Conservation (phyloP, 768 basidiomycete species). For the Amanita thiersii region DNA sequence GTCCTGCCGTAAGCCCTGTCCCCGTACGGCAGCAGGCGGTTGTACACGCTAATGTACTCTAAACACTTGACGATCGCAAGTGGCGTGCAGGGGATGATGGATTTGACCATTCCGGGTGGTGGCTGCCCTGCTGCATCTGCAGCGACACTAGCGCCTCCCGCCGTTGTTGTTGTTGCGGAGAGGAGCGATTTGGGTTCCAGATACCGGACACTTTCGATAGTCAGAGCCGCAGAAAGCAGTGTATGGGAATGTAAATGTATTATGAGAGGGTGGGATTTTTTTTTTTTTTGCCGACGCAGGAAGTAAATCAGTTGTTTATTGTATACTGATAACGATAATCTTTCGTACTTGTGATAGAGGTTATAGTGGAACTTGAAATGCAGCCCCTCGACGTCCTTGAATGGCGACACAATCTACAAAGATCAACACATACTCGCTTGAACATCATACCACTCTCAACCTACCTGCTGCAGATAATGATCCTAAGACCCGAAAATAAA, state of each 20-base stretch:
- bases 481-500: conserved; percentile 42
- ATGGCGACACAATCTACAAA: conserved; percentile 78
- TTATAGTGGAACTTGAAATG: conserved; percentile 96
- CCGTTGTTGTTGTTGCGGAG: conserved; percentile 33
- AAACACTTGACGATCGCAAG: conserved; percentile 94
- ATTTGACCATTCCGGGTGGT: conserved; percentile 86
- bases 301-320: too few species aligned
- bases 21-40: conserved; percentile 85
- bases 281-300: too few species aligned
- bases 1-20: conserved; percentile 92
- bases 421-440: conserved; percentile 1
- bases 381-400: conserved; percentile 96
- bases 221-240: too few species aligned
- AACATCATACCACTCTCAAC: conserved; percentile 7
- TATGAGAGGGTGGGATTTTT: too few species aligned
- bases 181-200: conserved; percentile 70
- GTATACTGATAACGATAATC: conserved; percentile 14
- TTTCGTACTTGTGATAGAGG: conserved; percentile 91
- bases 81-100: conserved; percentile 95
- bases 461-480: conserved; percentile 91
- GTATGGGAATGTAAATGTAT: too few species aligned
- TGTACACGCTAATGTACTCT: conserved; percentile 89
- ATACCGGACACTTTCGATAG: conserved; percentile 96
- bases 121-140: conserved; percentile 48
- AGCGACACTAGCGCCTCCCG: conserved; percentile 15